Base-by-base conservation (phyloP, 202 grass and related monocot genomes). In the Eragrostis tef region DNA sequence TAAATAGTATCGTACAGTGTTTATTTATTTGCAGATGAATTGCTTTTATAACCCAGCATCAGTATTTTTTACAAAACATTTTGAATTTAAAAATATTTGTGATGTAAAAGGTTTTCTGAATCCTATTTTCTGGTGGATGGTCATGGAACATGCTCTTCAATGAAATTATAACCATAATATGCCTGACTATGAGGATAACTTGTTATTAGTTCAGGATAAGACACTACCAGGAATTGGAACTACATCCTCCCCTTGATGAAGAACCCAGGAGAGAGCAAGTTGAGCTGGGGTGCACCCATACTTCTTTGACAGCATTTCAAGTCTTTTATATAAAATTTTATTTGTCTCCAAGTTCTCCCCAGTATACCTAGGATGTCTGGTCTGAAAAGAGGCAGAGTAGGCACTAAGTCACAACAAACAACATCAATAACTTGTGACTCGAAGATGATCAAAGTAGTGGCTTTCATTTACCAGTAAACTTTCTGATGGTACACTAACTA, bases 301-400 rank as follows among this genome's bases (percentile, higher is more conserved):
- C 71, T 88, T 94, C 39, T 72, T 57, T 5, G 92, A 83, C 36
- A 91, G 41, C 13, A 71, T 74, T 81, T 87, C 88, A 41, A 98
- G 42, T 19, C 77, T 64, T 74, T 22, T 36, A 67, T 94, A 98
- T 1, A 98, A 12, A 80, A 66, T 45, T 86, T 84, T 94, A 73
- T 98, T 93, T 68, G 91, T 98, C 34, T 94, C 94, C 53, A 91
- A 70, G 63, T 98, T 93, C 47, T 93, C 79, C 16, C 88, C 94
- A 11, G 26, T 52, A 69, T 88, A 98, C 47, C 94, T 84, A 12
- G 90, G 88, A 88, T 89, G 81, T 51, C 41, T 86, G 52, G 88
- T 76, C 92, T 94, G 76, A 57, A 39, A 60, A 64, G 44, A 50
- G n/a, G 60, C 39, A 83, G 39, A 75, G 31, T 27, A 48, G 22